Evolutionary conservation across 1,284 basidiomycete genomes (phyloP), one percentile per base, ranked within the genome.

Genomic region (Ustilago sp.): DNA sequence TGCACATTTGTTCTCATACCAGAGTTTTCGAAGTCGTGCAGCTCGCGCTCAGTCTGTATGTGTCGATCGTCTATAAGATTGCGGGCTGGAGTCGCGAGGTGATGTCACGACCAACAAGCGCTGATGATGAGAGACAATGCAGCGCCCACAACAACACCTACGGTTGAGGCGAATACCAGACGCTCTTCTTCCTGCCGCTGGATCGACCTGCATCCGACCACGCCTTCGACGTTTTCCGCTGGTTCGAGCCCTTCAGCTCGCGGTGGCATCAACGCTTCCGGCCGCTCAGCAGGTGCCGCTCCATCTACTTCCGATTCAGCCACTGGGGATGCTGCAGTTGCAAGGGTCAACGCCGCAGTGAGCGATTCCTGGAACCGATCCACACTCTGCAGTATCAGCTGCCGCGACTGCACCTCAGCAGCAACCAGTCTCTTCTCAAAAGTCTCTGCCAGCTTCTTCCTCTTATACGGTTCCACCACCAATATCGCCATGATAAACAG

Each of bases 391-490:
- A 77, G 63, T 45, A 85, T 68, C 15, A 78, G 50, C 28, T 68
- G 48, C 17, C 71, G 48, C 9, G 63, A 59, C 32, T 70, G 63
- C 23, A 77, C 71, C 43, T 86, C 84, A n/a, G 81, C 80, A 6
- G 65, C 38, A 1, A 82, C 53, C 8, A 85, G 45, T 7, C 81
- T 69, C 34, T 51, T 52, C 57, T 86, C 84, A 12, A 86, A 82
- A n/a, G 81, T 84, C 43, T 81, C 68, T 5, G 83, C 84, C 7
- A 86, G 64, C 60, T 69, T 82, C n/a, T 76, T 80, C 32, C 84
- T 66, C 68, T 86, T 86, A 59, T 80, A 85, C n/a, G 84, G 84
- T 64, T 86, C 84, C 2, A 86, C 83, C 2, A 86, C 23, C 38
- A 86, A 39, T 35, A 86, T 79, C 6, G 84, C 84, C 1, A 83